Evolutionary conservation across 805 yeast genomes (phyloP), one percentile per base, ranked within the genome.

Genomic region (Starmerella vaccinii): DNA sequence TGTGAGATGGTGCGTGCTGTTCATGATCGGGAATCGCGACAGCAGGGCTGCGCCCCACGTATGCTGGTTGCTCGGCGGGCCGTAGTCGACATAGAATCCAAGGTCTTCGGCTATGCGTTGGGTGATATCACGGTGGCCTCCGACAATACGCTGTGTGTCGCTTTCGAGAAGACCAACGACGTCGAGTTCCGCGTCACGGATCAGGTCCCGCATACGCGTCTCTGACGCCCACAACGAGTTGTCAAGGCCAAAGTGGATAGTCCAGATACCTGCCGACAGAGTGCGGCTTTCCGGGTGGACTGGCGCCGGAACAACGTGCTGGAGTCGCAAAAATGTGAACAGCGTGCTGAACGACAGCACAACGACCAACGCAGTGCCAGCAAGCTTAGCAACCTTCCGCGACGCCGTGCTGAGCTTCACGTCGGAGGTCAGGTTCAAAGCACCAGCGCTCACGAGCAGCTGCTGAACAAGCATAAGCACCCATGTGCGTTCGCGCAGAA

Each of bases 161-260:
- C 88, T 79, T 69, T 92, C 98, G 42, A 92, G 72, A 53, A 92
- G 69, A 0, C 97, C 97, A 59, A 92, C 76, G 40, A 92, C 83
- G 65, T 92, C 98, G 13, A 92, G 68, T 68, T 92, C 94, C 49
- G 94, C 81, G 59, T 90, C 97, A 53, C 70, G 72, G 53, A 92
- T 78, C 46, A 90, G 75, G 57, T 83, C 82, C 52, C 82, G 72
- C 95, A 92, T 90, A 57, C 97, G 77, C 39, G 78, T 80, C 68
- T 92, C 97, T 57, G 88, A 78, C 0, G 95, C 90, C 98, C 98
- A 92, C 92, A 92, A 83, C 64, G 88, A 95, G 66, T 92, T 92
- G 65, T 92, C 98, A 46, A 92, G 74, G 22, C 97, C 98, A 64
- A 92, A 92, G 69, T 92, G 98, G 57, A 92, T 82, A 21, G 97